phyloP scores from a whole-genome alignment of 1,284 basidiomycete genomes.

The Fomitiporia mediterranea region DNA sequence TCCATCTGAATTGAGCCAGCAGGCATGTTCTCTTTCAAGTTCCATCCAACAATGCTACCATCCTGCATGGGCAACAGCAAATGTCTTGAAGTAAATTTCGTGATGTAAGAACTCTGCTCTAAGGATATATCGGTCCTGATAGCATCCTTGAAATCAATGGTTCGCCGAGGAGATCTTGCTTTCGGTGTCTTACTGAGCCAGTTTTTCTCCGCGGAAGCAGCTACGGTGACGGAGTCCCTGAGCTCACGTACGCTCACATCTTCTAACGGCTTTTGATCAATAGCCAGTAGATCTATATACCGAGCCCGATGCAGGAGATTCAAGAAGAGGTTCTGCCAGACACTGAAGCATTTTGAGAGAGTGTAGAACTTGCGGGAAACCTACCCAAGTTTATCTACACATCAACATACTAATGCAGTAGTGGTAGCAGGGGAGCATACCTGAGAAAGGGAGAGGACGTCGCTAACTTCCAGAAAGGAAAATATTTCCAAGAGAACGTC shows the following conservation, averaged over 20 bases:
- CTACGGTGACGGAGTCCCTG: slow-evolving; percentile 1
- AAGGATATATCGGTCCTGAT: not conserved
- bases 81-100: slow-evolving; percentile 15
- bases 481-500: slow-evolving; percentile 10
- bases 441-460: slow-evolving; percentile 6
- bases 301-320: slow-evolving; percentile 8
- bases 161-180: not conserved
- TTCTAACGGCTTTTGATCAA: slow-evolving; percentile 9
- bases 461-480: not conserved
- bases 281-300: slow-evolving; percentile 9
- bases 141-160: not conserved
- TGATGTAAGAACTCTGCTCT: slow-evolving; percentile 10
- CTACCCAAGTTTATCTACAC: not conserved
- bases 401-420: not conserved
- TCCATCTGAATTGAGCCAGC: slow-evolving; percentile 1
- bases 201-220: slow-evolving; percentile 7
- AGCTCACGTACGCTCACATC: not conserved
- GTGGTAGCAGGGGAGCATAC: not conserved
- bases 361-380: not conserved
- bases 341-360: slow-evolving; percentile 1
- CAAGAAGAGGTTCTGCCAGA: slow-evolving; percentile 12
- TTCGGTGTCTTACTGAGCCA: slow-evolving; percentile 9
- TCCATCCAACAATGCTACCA: slow-evolving; percentile 11
- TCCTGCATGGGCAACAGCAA: slow-evolving; percentile 5
- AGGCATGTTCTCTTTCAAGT: not conserved